Evolutionary conservation across 2,329 filamentous ascomycete species (phyloP), one percentile per base, ranked within the genome.

Genomic region (Setomelanomma holmii): DNA sequence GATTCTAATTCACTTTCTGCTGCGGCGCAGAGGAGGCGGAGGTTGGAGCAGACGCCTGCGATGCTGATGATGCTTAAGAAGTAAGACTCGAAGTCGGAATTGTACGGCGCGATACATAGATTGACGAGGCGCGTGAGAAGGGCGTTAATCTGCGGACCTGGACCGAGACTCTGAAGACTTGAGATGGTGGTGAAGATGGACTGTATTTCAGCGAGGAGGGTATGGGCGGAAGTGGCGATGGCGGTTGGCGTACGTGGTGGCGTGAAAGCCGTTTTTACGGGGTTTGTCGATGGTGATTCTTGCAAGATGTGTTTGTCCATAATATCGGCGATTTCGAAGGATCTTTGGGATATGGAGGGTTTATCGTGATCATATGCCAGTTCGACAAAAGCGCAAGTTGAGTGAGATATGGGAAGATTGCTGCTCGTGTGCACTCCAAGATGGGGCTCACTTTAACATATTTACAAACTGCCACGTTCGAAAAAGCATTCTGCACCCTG

Each of bases 1-100:
- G 55, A 60, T 58, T 83, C 81, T 2, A 83, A 67, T 20, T 76
- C 69, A 30, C 71, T 75, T 62, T 83, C 81, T 3, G 79, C 77
- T 12, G 63, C 55, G 3, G 76, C 73, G 56, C 80, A 83, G 14
- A 82, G 64, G 1, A 63, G 40, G 17, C 76, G 74, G 0, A 83
- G 64, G 1, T 71, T 59, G 1, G 73, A 63, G 11, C 77, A 72
- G 5, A 81, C 66, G 0, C 55, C 36, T 5, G 64, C 41, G 11
- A 79, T 57, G 0, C 58, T 58, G 6, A 66, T 55, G 35, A 76
- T 68, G 5, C 49, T 46, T 27, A 79, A 63, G 7, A 74, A 68
- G 20, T 61, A 56, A 4, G 51, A 38, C 1, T 55, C 51, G n/a
- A 69, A 55, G 0, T 61, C 58, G 5, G 64, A 40, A 35, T 56